Conservation (phyloP, 106 monocot genomes). For the Narthecium ossifragum region DNA sequence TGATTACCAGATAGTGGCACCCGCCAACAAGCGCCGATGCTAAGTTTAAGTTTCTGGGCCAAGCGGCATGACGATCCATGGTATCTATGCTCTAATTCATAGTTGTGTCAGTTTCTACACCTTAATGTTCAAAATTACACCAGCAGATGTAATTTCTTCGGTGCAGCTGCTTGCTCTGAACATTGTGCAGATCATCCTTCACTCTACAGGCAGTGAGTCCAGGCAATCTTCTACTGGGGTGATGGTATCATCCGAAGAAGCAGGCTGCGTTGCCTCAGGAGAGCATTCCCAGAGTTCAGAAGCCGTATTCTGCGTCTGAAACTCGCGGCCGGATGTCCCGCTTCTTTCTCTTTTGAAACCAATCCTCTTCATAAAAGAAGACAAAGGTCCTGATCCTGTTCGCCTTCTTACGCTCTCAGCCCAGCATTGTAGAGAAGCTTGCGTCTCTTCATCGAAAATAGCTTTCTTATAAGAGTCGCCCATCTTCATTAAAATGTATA, state of each 20-base stretch:
- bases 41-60: too few relatives aligned
- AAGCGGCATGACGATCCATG: too few relatives aligned
- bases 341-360: neutral
- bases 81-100: too few relatives aligned
- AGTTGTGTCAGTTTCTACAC: too few relatives aligned
- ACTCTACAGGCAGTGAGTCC: too few relatives aligned
- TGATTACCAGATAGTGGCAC: too few relatives aligned
- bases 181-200: too few relatives aligned
- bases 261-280: neutral
- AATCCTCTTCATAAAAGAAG: slow-evolving; percentile 7
- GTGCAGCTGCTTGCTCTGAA: too few relatives aligned
- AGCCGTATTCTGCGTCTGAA: slow-evolving; percentile 8
- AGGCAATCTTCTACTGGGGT: too few relatives aligned
- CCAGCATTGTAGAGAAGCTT: slow-evolving; percentile 21
- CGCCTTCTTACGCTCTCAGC: slow-evolving; percentile 14
- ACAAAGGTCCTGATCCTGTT: neutral
- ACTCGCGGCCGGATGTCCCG: neutral
- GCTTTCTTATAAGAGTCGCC: slow-evolving; percentile 28
- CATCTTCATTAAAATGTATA: slow-evolving; percentile 21
- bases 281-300: neutral
- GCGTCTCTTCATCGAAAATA: slow-evolving; percentile 24
- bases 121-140: too few relatives aligned
- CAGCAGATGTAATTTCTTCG: too few relatives aligned
- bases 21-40: too few relatives aligned
- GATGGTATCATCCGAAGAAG: slow-evolving; percentile 8